Evolutionary conservation across 345 rosid genomes (phyloP), one percentile per base, ranked within the genome.

Genomic region (Brassica rapa): DNA sequence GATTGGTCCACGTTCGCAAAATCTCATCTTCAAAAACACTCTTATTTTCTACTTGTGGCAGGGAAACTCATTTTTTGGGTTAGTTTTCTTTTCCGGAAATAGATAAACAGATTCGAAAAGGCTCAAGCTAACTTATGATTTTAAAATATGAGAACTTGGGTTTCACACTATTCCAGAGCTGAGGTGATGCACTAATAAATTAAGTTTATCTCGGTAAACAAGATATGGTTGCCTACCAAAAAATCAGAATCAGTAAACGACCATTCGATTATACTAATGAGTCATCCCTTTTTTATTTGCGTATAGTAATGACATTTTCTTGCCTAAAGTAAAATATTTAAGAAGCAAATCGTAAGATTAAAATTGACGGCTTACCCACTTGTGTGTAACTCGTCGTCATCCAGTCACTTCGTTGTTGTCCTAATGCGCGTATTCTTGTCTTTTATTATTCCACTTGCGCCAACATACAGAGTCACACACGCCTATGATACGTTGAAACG

Each of bases 341-440:
- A 35, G 11, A 71, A 25, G 15, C 66, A 71, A 70, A 4, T 23
- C 1, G 51, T 16, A 25, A 29, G 68, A 62, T 14, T 60, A 29
- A 32, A 62, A 62, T 11, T 39, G 59, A 56, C 32, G 46, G 59
- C 16, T 37, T 19, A 57, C 62, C 62, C 19, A 72, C 41, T 72
- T 66, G 77, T 41, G 53, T 68, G 43, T 30, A 66, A 66, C 56
- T 72, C 64, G 82, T 72, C 39, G 6, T 65, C 72, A 72, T 72
- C 82, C 32, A 66, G 73, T 72, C 82, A 78, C 8, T 2, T 32
- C 73, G 56, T 43, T 46, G 63, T 72, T 72, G 82, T 78, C 63
- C 56, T 72, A 30, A 72, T 60, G 63, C 55, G 74, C 62, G 19
- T 19, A 56, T 61, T 30, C 37, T 43, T 62, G 30, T 51, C 64